Evolutionary conservation across 139 green algal species (phyloP).

Genomic region (Spirogloea muscicola): DNA sequence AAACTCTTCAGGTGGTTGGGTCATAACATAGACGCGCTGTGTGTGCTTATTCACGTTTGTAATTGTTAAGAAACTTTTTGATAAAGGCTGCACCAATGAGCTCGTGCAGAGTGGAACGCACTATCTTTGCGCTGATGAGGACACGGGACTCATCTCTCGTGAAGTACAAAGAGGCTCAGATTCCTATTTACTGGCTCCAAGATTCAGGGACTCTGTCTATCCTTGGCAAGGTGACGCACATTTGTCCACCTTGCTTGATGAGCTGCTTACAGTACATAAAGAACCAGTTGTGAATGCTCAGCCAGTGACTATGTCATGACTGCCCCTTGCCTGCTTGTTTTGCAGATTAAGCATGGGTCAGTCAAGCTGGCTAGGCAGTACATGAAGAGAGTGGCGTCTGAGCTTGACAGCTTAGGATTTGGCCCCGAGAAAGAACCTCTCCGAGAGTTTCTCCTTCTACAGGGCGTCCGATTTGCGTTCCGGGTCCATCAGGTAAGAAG

Average conservation of each 20-base stretch:
- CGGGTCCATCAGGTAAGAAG: slow-evolving; percentile 20
- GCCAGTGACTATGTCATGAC: too few relatives aligned
- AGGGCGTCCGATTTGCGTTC: slow-evolving; percentile 50
- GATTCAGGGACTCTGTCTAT: too few relatives aligned
- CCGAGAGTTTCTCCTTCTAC: slow-evolving; percentile 41
- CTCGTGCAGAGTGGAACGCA: neutral
- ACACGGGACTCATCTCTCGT: neutral
- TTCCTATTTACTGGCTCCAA: neutral
- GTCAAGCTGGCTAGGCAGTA: slow-evolving; percentile 27
- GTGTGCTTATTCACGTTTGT: too few relatives aligned
- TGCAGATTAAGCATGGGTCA: slow-evolving; percentile 28
- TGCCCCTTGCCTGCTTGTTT: too few relatives aligned
- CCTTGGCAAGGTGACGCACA: too few relatives aligned
- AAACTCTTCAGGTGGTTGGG: too few relatives aligned
- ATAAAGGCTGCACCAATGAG: too few relatives aligned
- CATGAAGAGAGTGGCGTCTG: slow-evolving; percentile 20
- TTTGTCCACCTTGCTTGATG: too few relatives aligned
- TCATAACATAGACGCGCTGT: too few relatives aligned
- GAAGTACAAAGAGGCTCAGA: neutral
- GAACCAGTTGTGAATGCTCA: too few relatives aligned
- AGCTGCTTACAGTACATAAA: too few relatives aligned
- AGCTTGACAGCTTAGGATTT: slow-evolving; percentile 24
- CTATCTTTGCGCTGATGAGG: neutral
- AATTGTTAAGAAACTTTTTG: too few relatives aligned
- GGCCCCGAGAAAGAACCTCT: slow-evolving; percentile 24